Evolutionary conservation across 2,329 filamentous ascomycete genomes (phyloP).

Genomic region (Cyclaneusma minus): DNA sequence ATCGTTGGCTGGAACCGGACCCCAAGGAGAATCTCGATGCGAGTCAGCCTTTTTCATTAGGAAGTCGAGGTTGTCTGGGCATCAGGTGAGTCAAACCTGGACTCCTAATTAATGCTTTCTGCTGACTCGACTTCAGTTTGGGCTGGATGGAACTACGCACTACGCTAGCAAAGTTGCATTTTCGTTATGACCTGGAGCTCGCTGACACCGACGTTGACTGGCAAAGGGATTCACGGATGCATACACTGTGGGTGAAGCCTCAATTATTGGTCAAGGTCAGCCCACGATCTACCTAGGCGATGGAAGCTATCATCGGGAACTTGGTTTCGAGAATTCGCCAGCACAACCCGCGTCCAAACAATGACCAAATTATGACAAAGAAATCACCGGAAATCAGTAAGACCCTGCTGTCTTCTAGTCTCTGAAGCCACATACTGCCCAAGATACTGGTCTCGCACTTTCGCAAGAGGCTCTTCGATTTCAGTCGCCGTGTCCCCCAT

Average conservation of each 20-base stretch:
- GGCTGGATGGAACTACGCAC: constrained; percentile 9
- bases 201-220: constrained; percentile 11
- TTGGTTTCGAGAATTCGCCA: too few relatives aligned
- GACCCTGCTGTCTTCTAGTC: too few relatives aligned
- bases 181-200: constrained; percentile 11
- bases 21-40: constrained; percentile 8
- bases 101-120: not conserved
- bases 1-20: constrained; percentile 8
- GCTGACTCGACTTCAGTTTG: not conserved
- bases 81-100: not conserved
- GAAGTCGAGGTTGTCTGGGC: not conserved
- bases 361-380: too few relatives aligned
- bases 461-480: constrained; percentile 2
- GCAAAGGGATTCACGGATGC: constrained; percentile 11
- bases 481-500: constrained; percentile 2
- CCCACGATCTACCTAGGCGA: too few relatives aligned
- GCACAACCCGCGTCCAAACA: too few relatives aligned
- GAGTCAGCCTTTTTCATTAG: constrained; percentile 8
- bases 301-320: too few relatives aligned
- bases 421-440: too few relatives aligned
- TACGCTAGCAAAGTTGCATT: constrained; percentile 12
- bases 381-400: too few relatives aligned
- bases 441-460: not conserved
- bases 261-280: not conserved
- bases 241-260: constrained; percentile 14